Percentiles rank a stretch among this genome's conserved stretches.
phyloP scores from a whole-genome alignment of 2,329 filamentous ascomycete species.

The Scopulariopsis brevicaulis region DNA sequence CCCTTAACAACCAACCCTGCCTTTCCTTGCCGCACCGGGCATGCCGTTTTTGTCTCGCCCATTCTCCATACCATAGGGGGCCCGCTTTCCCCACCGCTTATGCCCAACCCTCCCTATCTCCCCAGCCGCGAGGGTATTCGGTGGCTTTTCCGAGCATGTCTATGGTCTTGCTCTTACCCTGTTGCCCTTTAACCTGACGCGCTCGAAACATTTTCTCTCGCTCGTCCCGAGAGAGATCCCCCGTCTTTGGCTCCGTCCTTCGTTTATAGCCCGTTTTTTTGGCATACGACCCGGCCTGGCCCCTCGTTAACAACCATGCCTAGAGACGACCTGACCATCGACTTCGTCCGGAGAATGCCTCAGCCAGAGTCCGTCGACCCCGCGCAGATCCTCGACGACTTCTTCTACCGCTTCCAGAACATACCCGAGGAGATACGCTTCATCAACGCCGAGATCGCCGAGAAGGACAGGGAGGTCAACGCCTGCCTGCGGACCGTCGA shows the following conservation, averaged over 20 bases:
- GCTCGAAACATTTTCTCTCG: background rate
- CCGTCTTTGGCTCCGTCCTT: background rate
- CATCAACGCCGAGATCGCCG: conserved; percentile 71
- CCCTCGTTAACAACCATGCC: conserved; percentile 52
- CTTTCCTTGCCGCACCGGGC: background rate
- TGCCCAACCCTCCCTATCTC: background rate
- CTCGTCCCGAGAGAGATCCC: background rate
- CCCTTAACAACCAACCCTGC: background rate
- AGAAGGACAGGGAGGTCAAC: conserved; percentile 64
- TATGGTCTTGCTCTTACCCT: conserved; percentile 3
- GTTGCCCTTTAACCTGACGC: conserved; percentile 1
- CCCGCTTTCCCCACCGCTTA: background rate
- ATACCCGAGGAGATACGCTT: conserved; percentile 74
- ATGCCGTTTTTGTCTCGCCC: background rate
- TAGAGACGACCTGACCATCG: conserved; percentile 63
- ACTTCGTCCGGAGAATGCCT: conserved; percentile 57
- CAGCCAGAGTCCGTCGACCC: conserved; percentile 50
- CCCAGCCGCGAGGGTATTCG: background rate
- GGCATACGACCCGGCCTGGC: conserved; percentile 9
- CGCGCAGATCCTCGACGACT: conserved; percentile 66
- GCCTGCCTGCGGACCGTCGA: conserved; percentile 59
- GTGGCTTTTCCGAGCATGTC: background rate
- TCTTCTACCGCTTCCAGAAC: conserved; percentile 64
- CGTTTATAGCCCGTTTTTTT: background rate
- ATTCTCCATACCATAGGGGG: background rate